phyloP scores from a whole-genome alignment of 805 yeast genomes.

The Starmerella geochares region DNA sequence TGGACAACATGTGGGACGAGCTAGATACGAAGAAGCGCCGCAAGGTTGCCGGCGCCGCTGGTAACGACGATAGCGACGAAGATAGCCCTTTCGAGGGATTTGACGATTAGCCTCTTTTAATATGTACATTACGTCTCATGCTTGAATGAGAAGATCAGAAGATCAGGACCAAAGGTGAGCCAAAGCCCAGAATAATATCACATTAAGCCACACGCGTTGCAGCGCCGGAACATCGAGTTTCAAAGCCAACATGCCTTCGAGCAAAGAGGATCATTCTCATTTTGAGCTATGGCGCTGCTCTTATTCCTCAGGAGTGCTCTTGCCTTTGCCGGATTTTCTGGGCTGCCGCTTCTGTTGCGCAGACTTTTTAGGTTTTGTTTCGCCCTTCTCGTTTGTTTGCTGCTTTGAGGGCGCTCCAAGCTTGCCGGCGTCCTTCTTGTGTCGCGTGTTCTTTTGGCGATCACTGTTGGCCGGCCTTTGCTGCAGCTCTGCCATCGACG shows the following conservation, averaged over 20 bases:
- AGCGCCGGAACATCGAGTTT: too few species aligned
- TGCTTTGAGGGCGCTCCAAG: too few species aligned
- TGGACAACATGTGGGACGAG: slow-evolving; percentile 13
- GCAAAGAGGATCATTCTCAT: too few species aligned
- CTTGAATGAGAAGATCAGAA: too few species aligned
- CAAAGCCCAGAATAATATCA: too few species aligned
- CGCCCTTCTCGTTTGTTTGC: not conserved
- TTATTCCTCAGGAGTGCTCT: too few species aligned
- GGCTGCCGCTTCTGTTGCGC: not conserved
- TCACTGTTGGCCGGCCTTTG: too few species aligned
- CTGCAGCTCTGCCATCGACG: too few species aligned
- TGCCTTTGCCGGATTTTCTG: not conserved
- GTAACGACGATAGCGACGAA: not conserved
- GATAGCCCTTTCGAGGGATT: slow-evolving; percentile 13
- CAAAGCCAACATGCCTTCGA: too few species aligned
- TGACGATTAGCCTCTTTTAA: slow-evolving; percentile 5
- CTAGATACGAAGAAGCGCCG: slow-evolving; percentile 2
- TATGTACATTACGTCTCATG: too few species aligned
- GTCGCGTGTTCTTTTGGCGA: not conserved
- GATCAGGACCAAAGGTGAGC: too few species aligned
- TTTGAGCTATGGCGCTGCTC: not conserved
- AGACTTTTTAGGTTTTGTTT: not conserved
- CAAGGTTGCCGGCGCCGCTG: not conserved
- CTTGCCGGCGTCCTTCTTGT: not conserved
- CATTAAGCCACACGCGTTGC: too few species aligned